phyloP scores from a whole-genome alignment of 805 yeast genomes.

The Nakazawaea ambrosiae region DNA sequence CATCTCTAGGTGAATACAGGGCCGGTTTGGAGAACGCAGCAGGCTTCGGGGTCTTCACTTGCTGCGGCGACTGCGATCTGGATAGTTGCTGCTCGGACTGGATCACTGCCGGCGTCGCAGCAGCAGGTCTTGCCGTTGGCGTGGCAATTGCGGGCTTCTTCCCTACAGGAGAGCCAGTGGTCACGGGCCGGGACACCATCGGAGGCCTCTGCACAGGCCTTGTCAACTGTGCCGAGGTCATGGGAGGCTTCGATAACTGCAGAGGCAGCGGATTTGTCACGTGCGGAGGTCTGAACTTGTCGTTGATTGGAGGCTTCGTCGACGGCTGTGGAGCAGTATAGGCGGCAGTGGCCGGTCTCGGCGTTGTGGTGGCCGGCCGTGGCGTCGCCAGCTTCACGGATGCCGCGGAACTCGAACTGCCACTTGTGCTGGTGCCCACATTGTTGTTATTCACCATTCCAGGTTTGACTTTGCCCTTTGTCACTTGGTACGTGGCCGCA shows the following conservation, averaged over 20 bases:
- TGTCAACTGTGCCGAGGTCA: conserved; percentile 3
- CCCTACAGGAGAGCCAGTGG: no score
- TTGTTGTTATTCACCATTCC: conserved; percentile 10
- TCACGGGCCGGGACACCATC: no score
- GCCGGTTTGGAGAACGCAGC: conserved; percentile 17
- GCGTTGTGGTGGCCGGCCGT: neutral
- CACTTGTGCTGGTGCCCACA: neutral
- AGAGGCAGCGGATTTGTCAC: conserved; percentile 14
- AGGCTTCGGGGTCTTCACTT: conserved; percentile 21
- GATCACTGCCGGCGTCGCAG: neutral
- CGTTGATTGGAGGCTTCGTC: conserved; percentile 10
- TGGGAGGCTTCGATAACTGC: conserved; percentile 11
- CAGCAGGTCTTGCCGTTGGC: neutral
- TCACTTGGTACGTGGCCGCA: conserved; percentile 61
- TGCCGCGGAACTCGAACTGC: conserved; percentile 15
- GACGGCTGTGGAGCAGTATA: conserved; percentile 9
- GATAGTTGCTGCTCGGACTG: neutral
- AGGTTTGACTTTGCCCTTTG: conserved; percentile 42
- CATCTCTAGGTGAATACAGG: neutral
- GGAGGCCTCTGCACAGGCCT: neutral
- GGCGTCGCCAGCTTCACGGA: conserved; percentile 9
- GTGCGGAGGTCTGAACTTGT: conserved; percentile 8
- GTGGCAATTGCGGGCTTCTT: neutral
- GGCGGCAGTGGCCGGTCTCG: conserved; percentile 12
- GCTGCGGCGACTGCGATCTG: no score